Evolutionary conservation across 331 rosid species (phyloP), one percentile per base, ranked within the genome.

Genomic region (Arachis monticola): DNA sequence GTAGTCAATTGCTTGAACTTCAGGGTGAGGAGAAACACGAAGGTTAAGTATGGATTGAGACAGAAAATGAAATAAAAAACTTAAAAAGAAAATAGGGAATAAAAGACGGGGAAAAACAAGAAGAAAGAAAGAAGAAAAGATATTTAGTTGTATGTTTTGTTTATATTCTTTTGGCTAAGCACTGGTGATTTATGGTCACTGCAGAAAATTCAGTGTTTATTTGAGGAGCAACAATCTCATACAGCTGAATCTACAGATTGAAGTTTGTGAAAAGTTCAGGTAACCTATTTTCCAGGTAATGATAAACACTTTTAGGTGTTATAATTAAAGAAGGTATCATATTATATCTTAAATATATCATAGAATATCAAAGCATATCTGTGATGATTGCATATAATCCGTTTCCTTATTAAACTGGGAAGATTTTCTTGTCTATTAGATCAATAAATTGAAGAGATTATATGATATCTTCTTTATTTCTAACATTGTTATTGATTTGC

Each of bases 161-260:
- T 69, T 68, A 52, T 62, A 59, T 57, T 51, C 38, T 69, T 69
- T 70, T 85, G 35, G 79, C 75, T 82, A 60, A 83, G 71, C 2
- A 7, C 72, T 13, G 38, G 42, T 51, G 42, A 80, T 9, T 73
- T 67, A 66, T 79, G 46, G 77, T 51, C 77, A 63, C 70, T 73
- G 71, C 96, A 94, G 99, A 90, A 93, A 84, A 76, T 94, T 46
- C 93, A 87, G 78, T 77, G 85, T 51, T 82, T 92, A 73, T 82
- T 90, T n/a, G 92, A 88, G 79, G 91, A 81, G 81, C 90, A 84
- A 72, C 88, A 67, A 32, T 58, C 88, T 72, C 92, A 85, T 81
- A 77, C 83, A 44, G 41, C 82, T 61, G 85, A 84, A 83, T 79
- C 74, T 69, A 41, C 70, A 56, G 83, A 84, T 46, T 87, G 86